phyloP scores from a whole-genome alignment of 2,329 filamentous ascomycete species.

The Zymoseptoria pseudotritici region DNA sequence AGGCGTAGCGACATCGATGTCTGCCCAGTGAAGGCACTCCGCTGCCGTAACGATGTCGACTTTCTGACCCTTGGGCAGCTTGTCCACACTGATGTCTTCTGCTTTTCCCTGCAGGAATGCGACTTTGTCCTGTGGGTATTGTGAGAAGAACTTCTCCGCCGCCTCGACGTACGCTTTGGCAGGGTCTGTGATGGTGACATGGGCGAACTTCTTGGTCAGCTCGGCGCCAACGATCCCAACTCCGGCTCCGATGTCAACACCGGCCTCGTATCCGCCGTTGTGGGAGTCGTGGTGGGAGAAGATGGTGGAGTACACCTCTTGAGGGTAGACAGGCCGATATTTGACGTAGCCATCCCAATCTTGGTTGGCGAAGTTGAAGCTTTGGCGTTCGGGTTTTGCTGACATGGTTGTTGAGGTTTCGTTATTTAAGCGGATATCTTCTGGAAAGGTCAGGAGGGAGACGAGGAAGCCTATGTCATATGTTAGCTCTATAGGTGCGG shows the following conservation, averaged over 20 bases:
- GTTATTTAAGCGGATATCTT: too few species aligned
- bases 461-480: too few species aligned
- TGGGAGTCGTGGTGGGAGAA: constrained; percentile 2
- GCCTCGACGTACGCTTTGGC: constrained; percentile 1
- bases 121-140: neutral
- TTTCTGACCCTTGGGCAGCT: neutral
- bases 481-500: neutral
- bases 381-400: neutral
- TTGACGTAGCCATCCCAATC: constrained; percentile 4
- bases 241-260: constrained; percentile 5
- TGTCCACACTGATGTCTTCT: constrained; percentile 2
- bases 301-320: neutral
- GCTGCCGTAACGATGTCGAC: constrained; percentile 3
- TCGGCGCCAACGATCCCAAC: constrained; percentile 3
- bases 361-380: constrained; percentile 2
- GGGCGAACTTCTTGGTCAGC: constrained; percentile 1
- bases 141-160: neutral
- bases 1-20: constrained; percentile 1
- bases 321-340: constrained; percentile 1
- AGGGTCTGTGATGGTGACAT: constrained; percentile 5
- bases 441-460: too few species aligned
- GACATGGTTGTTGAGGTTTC: neutral
- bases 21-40: constrained; percentile 6
- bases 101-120: constrained; percentile 3
- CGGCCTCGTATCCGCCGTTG: neutral